Evolutionary conservation across 1,139 yeast genomes (phyloP), one percentile per base, ranked within the genome.

Genomic region (Spathaspora sp.): DNA sequence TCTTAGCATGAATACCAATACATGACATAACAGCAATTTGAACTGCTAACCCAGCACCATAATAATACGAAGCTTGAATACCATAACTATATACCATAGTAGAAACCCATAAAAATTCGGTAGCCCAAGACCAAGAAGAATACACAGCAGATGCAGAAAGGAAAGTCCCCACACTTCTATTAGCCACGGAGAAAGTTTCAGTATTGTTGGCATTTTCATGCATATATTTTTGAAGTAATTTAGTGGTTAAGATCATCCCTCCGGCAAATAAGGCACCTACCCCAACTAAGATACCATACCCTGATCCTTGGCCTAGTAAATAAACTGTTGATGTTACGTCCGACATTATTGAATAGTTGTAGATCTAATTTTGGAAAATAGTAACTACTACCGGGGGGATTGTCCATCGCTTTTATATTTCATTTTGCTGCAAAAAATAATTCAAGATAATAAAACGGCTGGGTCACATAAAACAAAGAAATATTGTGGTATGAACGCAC

Each of bases 81-180:
- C 70, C 70, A 48, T 64, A 64, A 39, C 51, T 54, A 42, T 63
- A 63, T 7, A 61, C 64, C 63, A 62, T 61, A 3, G 67, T 57
- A 11, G 57, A 50, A 16, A 58, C 59, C 63, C 63, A 58, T 33
- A 64, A 51, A 16, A 66, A 56, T 44, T 64, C 70, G 13, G 66
- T 63, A 11, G 68, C 65, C 70, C 69, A 65, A 7, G 65, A 56
- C 70, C 69, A 65, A 17, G 60, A 53, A 33, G 58, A 54, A 47
- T 63, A 64, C 17, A 64, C 65, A 7, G 68, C 63, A 34, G 63
- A 58, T 1, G 68, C 64, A 7, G 63, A 56, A 34, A 65, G 56
- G 10, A 64, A 60, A 3, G 58, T 53, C 2, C 66, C 65, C 8
- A 65, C 64, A 4, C 55, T 49, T 50, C 70, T 51, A 41, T 63